These are phyloP conservation scores for Stenocarpella maydis DNA, from an alignment of 2,329 filamentous ascomycete genomes.

Conservation along the genomic window DNA sequence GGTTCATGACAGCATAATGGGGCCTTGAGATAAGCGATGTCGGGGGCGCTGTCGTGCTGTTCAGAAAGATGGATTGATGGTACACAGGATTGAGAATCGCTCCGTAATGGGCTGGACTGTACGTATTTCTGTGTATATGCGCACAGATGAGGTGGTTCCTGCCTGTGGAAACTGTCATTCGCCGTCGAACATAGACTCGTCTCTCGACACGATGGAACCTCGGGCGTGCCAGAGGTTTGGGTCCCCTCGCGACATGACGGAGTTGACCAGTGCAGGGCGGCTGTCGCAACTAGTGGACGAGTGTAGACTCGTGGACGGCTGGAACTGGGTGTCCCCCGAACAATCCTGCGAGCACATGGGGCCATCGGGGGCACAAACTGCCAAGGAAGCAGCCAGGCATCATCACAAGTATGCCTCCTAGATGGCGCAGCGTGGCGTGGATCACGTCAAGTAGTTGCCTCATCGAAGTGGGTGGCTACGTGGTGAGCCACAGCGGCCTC, in stretches of 20 bases:
- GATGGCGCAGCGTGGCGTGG: background rate
- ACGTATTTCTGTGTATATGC: background rate
- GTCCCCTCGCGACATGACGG: background rate
- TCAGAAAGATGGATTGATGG: background rate
- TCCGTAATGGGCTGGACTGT: no score
- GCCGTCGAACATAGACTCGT: background rate
- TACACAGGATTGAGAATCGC: background rate
- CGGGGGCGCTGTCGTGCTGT: background rate
- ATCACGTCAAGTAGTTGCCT: background rate
- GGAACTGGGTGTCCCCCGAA: background rate
- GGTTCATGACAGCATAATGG: background rate
- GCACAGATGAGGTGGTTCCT: background rate
- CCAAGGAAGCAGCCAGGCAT: no score
- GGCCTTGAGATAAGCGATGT: no score
- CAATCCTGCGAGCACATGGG: background rate
- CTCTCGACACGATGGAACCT: background rate
- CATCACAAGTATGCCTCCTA: background rate
- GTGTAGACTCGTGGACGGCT: background rate
- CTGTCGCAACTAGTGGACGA: no score
- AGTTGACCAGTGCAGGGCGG: no score
- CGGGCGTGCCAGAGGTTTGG: background rate
- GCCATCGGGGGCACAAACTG: no score
- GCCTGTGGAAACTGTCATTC: background rate
- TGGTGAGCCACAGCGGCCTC: constrained; percentile 73
- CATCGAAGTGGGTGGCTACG: constrained; percentile 66